Evolutionary conservation across 2,329 filamentous ascomycete species (phyloP).

Genomic region (Talaromyces rugulosus): DNA sequence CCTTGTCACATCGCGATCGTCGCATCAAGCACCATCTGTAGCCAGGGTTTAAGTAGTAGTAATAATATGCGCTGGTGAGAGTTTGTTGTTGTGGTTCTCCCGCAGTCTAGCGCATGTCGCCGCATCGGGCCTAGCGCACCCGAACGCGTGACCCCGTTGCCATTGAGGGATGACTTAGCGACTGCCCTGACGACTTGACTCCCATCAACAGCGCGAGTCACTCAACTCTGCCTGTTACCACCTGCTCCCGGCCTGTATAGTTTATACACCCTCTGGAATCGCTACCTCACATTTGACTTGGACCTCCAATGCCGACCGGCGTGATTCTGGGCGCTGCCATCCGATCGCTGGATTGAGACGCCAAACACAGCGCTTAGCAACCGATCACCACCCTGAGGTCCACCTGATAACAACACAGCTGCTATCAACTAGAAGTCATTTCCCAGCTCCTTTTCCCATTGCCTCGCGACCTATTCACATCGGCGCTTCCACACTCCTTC

Average conservation of each 20-base stretch:
- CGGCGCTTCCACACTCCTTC: neutral
- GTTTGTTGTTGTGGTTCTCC: neutral
- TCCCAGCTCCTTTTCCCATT: neutral
- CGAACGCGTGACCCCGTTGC: slow-evolving; percentile 31
- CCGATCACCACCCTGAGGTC: neutral
- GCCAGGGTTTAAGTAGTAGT: too few relatives aligned
- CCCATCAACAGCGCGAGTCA: neutral
- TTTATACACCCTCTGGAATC: neutral
- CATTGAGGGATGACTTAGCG: neutral
- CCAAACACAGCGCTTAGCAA: neutral
- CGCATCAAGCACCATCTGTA: too few relatives aligned
- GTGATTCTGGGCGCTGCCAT: neutral
- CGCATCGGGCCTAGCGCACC: slow-evolving; percentile 28
- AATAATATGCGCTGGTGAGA: neutral
- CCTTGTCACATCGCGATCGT: neutral
- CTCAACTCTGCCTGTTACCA: neutral
- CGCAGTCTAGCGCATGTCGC: neutral
- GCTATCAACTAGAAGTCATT: neutral
- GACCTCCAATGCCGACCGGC: neutral
- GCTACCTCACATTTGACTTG: neutral
- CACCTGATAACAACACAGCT: neutral
- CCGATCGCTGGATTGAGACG: neutral
- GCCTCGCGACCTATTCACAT: neutral
- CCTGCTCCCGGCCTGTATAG: neutral
- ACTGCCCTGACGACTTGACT: neutral